Conservation (phyloP, 495 filamentous ascomycete genomes). For the Hyphodiscus hymeniophilus region DNA sequence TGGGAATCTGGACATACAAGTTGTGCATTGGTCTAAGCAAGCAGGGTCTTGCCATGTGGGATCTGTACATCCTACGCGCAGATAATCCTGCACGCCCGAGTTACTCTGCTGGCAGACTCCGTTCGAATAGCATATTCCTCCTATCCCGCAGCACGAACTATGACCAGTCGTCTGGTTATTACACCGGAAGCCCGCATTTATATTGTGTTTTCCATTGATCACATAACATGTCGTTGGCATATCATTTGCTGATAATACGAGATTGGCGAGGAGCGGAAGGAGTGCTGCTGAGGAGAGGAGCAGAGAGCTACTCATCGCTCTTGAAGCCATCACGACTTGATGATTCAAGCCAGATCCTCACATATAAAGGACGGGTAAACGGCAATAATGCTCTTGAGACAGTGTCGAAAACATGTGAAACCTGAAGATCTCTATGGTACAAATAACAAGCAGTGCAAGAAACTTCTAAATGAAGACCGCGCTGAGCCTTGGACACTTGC, state of each 20-base stretch:
- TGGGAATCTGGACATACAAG: conserved; percentile 1
- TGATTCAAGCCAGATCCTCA: too few species aligned
- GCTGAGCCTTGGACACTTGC: too few species aligned
- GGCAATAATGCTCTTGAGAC: too few species aligned
- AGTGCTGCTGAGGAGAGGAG: neutral
- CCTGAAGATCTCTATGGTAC: too few species aligned
- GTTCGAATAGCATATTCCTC: conserved; percentile 15
- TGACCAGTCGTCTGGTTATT: conserved; percentile 12
- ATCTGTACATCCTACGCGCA: conserved; percentile 17
- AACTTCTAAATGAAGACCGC: too few species aligned
- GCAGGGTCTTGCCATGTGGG: conserved; percentile 11
- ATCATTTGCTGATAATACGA: conserved; percentile 1
- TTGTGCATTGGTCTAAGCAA: conserved; percentile 13
- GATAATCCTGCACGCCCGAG: conserved; percentile 10
- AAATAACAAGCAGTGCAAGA: too few species aligned
- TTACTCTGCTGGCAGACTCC: conserved; percentile 11
- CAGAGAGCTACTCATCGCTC: neutral
- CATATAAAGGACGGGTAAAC: too few species aligned
- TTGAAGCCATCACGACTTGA: conserved; percentile 1
- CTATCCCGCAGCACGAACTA: conserved; percentile 8
- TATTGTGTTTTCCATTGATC: neutral
- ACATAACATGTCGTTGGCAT: conserved; percentile 11
- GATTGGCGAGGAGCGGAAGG: neutral
- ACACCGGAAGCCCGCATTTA: conserved; percentile 7
- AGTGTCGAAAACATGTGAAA: too few species aligned